Base-by-base conservation (phyloP, 495 filamentous ascomycete genomes). In the Penicillium angulare region DNA sequence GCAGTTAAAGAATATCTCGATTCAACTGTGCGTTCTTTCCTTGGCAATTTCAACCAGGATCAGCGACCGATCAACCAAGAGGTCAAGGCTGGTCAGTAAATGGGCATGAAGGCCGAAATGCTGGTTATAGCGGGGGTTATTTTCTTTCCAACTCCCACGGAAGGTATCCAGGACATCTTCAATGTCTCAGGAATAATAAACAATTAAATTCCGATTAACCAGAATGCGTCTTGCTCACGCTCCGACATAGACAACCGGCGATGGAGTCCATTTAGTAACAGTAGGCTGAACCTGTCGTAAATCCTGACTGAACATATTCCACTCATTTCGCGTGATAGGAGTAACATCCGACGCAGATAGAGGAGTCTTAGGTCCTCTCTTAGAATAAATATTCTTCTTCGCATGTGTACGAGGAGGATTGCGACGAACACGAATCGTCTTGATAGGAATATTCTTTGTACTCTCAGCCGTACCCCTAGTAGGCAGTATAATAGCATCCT, bases 321-420 rank as follows among this genome's bases (percentile, higher is more conserved):
- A 77, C 55, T 77, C 74, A 39, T 73, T 74, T 9, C 68, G 52
- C 1, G 74, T 77, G 51, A 74, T 77, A 4, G 74, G 74, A 0
- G 72, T 75, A 13, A 75, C 72, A 56, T 77, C 72, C 9, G 72
- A 74, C 5, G 72, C 69, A 0, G 74, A 75, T 44, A 69, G 43
- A 3, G 74, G 74, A 2, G 73, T 77, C 48, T 74, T 75, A 4
- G 73, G 72, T 1, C 65, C 73, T 10, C 72, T 65, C 32, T 63
- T 69, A 18, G 48, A 35, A 3, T 59, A n/a, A 41, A 43, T 27
- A 8, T n/a, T 5, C 41, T 50, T 59, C 33, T 54, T 54, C 20
- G 62, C 59, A 27, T 54, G 49, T 20, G 64, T 43, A 12, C 58
- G 52, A 1, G 50, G 42, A 3, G 56, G 42, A n/a, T 55, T 26